Conservation (phyloP, 2,329 filamentous ascomycete genomes). For the Pseudogymnoascus pannorum region DNA sequence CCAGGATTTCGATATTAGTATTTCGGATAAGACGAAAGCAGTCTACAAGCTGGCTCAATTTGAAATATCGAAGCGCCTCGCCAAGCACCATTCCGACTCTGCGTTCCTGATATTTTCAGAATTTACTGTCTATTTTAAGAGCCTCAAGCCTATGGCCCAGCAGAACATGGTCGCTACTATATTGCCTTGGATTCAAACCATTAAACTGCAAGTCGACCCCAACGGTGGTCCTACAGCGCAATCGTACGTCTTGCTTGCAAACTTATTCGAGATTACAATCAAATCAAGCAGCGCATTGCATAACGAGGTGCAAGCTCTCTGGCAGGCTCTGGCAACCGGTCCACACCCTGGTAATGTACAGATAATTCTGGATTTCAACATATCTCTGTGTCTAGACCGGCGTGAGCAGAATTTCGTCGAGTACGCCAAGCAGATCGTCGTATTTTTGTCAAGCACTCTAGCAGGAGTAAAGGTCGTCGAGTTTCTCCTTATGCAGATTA, state of each 20-base stretch:
- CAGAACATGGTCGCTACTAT: slow-evolving; percentile 92
- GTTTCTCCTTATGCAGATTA: slow-evolving; percentile 84
- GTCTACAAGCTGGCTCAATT: slow-evolving; percentile 98
- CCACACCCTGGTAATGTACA: slow-evolving; percentile 92
- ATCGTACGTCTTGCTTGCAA: slow-evolving; percentile 91
- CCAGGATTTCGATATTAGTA: slow-evolving; percentile 95
- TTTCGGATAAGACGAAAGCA: slow-evolving; percentile 95
- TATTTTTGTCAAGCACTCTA: slow-evolving; percentile 81
- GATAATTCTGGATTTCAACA: slow-evolving; percentile 92
- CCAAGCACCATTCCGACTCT: slow-evolving; percentile 79
- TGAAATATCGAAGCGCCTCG: slow-evolving; percentile 85
- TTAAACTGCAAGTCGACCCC: slow-evolving; percentile 86
- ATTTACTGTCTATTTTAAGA: slow-evolving; percentile 88
- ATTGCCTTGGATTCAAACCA: slow-evolving; percentile 90
- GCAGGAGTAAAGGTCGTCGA: slow-evolving; percentile 89
- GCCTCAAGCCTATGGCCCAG: slow-evolving; percentile 72
- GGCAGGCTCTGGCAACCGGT: slow-evolving; percentile 91
- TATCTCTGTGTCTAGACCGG: slow-evolving; percentile 83
- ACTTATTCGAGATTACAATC: slow-evolving; percentile 93
- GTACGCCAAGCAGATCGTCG: slow-evolving; percentile 95
- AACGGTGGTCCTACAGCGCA: slow-evolving; percentile 84
- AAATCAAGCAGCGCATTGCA: slow-evolving; percentile 81
- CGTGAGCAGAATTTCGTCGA: slow-evolving; percentile 97
- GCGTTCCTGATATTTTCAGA: slow-evolving; percentile 95
- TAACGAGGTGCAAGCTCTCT: slow-evolving; percentile 94